Evolutionary conservation across 2,329 filamentous ascomycete species (phyloP), one percentile per base, ranked within the genome.

Genomic region (Myriosclerotinia duriaeana): DNA sequence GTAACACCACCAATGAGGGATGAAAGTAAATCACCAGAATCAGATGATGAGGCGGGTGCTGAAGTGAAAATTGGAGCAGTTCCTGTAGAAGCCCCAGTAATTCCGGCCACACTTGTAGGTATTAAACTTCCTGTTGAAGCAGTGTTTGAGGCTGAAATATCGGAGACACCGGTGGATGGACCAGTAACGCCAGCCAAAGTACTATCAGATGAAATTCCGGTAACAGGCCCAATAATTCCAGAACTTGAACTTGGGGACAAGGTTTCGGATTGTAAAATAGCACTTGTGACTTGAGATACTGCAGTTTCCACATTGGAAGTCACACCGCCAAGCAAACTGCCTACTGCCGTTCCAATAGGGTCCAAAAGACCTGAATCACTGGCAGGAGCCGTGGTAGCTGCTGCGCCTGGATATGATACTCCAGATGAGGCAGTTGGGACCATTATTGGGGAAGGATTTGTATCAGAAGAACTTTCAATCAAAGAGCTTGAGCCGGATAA

Each of bases 401-500:
- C 67, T 48, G 67, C 67, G 34, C 69, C 60, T 52, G 69, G 68
- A 22, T 68, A 66, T 38, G 70, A 66, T 20, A 70, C 55, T 56
- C 69, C 70, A 38, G 69, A 63, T 22, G 63, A 46, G 14, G n/a
- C 50, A n/a, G 20, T 66, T 52, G 65, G 22, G 15, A 68, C 66
- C 26, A 69, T 52, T 14, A 72, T 67, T 55, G 64, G 55, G 17
- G 63, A 52, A 5, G 54, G 52, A 26, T 50, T 20, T 12, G 46
- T 54, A 44, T 66, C 59, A 7, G 66, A 63, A 26, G 71, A 65
- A 9, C 61, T 66, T 56, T 17, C 26, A 46, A 46, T 9, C 7
- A 53, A 26, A n/a, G 64, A 26, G 50, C 64, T 62, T 40, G 64
- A 62, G 14, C 56, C 50, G 9, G 69, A 70, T n/a, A 75, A 48